These are phyloP conservation scores for Phialocephala subalpina DNA, from an alignment of 2,329 filamentous ascomycete species.

Conservation along the genomic window DNA sequence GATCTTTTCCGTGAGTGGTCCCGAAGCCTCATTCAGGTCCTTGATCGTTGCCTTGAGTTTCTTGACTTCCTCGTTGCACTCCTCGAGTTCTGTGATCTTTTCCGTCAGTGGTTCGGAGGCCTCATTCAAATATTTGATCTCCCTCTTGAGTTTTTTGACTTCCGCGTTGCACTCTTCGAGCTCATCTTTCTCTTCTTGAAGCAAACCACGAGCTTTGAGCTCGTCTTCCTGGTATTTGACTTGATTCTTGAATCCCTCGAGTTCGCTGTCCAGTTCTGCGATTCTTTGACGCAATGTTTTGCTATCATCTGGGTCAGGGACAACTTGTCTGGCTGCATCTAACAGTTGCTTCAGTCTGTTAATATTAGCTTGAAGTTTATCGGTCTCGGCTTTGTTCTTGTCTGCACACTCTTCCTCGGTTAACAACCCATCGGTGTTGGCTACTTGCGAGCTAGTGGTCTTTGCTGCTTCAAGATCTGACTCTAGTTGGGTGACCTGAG, in stretches of 20 bases:
- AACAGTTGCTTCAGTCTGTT: background rate
- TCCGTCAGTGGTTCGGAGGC: background rate
- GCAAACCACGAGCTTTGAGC: background rate
- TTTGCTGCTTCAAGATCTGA: background rate
- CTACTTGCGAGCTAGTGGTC: background rate
- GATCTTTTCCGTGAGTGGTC: too few species aligned
- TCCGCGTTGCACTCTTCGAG: background rate
- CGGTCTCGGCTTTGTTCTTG: background rate
- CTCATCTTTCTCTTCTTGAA: background rate
- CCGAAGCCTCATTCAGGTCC: too few species aligned
- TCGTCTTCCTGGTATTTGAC: background rate
- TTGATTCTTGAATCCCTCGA: background rate
- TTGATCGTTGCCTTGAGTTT: too few species aligned
- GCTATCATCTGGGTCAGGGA: background rate
- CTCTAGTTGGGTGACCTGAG: background rate
- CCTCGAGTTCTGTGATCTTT: background rate
- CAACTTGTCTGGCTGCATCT: background rate
- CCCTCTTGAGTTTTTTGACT: background rate
- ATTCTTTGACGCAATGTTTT: background rate
- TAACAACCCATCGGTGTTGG: background rate
- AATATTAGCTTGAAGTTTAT: background rate
- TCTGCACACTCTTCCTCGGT: background rate
- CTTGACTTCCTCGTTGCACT: background rate
- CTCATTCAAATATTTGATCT: background rate
- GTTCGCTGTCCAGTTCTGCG: background rate